Percentiles rank a stretch among this genome's conserved stretches.
phyloP scores from a whole-genome alignment of 306 rosid genomes.

The Lablab purpureus region DNA sequence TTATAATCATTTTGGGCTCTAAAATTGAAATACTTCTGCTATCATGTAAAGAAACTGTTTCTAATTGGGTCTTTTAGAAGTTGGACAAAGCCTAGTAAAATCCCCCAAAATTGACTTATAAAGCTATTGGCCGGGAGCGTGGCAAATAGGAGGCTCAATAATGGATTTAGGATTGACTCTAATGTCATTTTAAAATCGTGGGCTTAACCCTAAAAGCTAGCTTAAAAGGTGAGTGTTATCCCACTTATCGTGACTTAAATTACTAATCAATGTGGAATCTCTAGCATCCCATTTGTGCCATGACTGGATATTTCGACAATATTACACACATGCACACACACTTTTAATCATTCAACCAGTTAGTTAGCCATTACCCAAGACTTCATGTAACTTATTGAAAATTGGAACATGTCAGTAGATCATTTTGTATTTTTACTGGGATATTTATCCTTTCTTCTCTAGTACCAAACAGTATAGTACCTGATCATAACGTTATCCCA shows the following conservation, averaged over 20 bases:
- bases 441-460: constrained; percentile 27
- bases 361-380: neutral
- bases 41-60: constrained; percentile 22
- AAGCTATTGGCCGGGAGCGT: too few relatives aligned
- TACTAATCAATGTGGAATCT: too few relatives aligned
- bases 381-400: constrained; percentile 17
- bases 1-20: constrained; percentile 17
- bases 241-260: too few relatives aligned
- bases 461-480: constrained; percentile 17
- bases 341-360: too few relatives aligned
- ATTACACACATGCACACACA: too few relatives aligned
- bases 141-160: neutral
- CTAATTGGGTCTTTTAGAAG: neutral
- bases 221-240: neutral
- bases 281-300: too few relatives aligned
- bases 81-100: neutral
- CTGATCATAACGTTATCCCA: constrained; percentile 14
- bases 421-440: constrained; percentile 24
- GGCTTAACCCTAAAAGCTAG: neutral
- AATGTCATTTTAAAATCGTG: too few relatives aligned
- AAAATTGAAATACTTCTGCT: constrained; percentile 24
- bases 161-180: neutral
- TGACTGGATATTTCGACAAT: too few relatives aligned
- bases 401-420: constrained; percentile 27
- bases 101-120: neutral